Percentiles rank a stretch among this genome's conserved stretches.
These are phyloP conservation scores for Strigomonas oncopelti DNA, from an alignment of 208 protist genomes.

Conservation along the genomic window DNA sequence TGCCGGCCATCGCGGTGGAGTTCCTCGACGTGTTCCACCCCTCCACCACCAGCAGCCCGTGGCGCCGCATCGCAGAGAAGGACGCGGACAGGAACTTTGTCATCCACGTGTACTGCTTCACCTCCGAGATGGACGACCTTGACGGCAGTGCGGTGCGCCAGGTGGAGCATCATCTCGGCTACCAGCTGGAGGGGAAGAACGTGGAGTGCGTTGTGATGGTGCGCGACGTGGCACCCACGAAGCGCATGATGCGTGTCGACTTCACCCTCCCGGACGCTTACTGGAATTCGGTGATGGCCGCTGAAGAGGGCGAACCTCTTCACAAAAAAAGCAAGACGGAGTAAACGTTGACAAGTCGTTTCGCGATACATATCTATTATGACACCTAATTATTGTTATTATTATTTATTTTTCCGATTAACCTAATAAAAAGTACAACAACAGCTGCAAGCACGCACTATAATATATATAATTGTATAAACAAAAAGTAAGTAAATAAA, in stretches of 20 bases:
- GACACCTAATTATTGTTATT: too few species aligned
- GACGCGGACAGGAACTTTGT: conserved; percentile 33
- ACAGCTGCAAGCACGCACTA: too few species aligned
- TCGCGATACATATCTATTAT: too few species aligned
- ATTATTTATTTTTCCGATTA: too few species aligned
- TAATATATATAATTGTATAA: too few species aligned
- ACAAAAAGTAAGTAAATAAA: too few species aligned
- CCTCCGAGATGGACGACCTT: conserved; percentile 51
- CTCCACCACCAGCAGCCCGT: neutral
- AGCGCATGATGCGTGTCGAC: conserved; percentile 93
- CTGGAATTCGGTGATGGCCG: conserved; percentile 23
- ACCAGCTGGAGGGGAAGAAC: conserved; percentile 26
- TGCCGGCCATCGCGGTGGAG: conserved; percentile 94
- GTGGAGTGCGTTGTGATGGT: conserved; percentile 80
- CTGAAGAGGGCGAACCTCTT: neutral
- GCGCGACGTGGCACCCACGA: conserved; percentile 92
- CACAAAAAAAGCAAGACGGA: neutral
- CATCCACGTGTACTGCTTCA: conserved; percentile 90
- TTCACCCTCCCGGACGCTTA: conserved; percentile 86
- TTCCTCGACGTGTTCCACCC: conserved; percentile 92
- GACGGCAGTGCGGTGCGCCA: conserved; percentile 62
- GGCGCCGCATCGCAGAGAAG: conserved; percentile 9
- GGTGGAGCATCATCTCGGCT: conserved; percentile 39
- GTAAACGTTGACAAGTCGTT: too few species aligned
- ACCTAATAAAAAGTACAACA: too few species aligned